Conservation (phyloP, 2,329 filamentous ascomycete species). For the Annulohypoxylon truncatum region DNA sequence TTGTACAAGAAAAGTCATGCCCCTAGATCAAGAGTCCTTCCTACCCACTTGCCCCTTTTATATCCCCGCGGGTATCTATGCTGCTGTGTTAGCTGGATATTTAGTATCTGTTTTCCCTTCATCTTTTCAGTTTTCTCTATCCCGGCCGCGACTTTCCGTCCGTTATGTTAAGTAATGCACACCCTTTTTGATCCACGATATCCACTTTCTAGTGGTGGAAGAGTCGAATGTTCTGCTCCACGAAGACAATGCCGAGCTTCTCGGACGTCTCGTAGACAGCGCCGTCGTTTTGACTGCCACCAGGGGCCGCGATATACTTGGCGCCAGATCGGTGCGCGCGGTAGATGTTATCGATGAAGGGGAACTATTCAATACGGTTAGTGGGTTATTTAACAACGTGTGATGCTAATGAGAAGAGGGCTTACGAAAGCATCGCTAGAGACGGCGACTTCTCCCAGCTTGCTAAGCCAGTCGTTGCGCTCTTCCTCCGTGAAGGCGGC, state of each 20-base stretch:
- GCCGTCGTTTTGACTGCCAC: slow-evolving; percentile 86
- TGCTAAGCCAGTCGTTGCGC: slow-evolving; percentile 84
- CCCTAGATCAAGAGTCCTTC: background rate
- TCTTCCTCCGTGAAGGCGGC: slow-evolving; percentile 84
- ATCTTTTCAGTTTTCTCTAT: slow-evolving; percentile 28
- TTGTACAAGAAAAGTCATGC: slow-evolving; percentile 7
- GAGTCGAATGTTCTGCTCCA: slow-evolving; percentile 92
- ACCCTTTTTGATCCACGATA: background rate
- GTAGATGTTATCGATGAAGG: slow-evolving; percentile 98
- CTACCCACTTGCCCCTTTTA: slow-evolving; percentile 14
- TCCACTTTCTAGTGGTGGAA: slow-evolving; percentile 85
- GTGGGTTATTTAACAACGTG: slow-evolving; percentile 26
- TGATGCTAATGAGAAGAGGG: slow-evolving; percentile 40
- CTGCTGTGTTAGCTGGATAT: slow-evolving; percentile 10
- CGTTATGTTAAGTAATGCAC: background rate
- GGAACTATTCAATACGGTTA: slow-evolving; percentile 73
- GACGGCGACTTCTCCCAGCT: slow-evolving; percentile 84
- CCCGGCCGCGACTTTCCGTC: slow-evolving; percentile 4
- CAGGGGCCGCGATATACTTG: slow-evolving; percentile 95
- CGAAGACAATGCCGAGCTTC: slow-evolving; percentile 91
- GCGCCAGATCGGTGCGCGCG: slow-evolving; percentile 86
- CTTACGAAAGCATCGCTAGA: slow-evolving; percentile 96
- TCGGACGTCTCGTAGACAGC: slow-evolving; percentile 89
- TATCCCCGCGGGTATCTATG: slow-evolving; percentile 26
- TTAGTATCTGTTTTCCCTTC: slow-evolving; percentile 5